Base-by-base conservation (phyloP, 129 eudicot species). In the Lonicera japonica region DNA sequence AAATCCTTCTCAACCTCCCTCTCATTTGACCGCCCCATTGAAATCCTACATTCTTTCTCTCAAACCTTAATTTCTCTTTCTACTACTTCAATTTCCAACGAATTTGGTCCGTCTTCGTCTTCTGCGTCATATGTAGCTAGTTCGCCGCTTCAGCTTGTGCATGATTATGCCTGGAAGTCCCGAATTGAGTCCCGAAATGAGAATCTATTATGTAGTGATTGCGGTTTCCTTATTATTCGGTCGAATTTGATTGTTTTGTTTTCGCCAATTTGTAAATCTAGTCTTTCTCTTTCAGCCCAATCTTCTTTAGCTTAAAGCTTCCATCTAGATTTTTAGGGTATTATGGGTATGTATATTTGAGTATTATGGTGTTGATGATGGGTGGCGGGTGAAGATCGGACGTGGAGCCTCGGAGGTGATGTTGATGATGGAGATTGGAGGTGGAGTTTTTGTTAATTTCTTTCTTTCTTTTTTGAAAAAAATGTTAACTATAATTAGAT, bases 221-320 rank as follows among this genome's bases (percentile, higher is more conserved):
- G 19, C 13, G 52, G 56, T 59, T 54, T 61, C 34, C 25, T 61
- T 1, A 23, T 9, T 61, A 34, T 84, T 45, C 75, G 63, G 5
- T 78, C 88, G 0, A 92, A 82, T 92, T 65, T 92, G 85, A 74
- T 92, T 74, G 64, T 92, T 39, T 52, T 92, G 70, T 53, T 92
- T 76, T 87, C 98, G 15, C 86, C 95, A 7, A 58, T 80, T 64
- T 61, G 81, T 73, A 57, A 59, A 46, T 76, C 87, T n/a, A n/a
- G n/a, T n/a, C n/a, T n/a, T n/a, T n/a, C n/a, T n/a, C n/a, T n/a
- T n/a, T n/a, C n/a, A n/a, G n/a, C n/a, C n/a, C n/a, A n/a, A n/a
- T n/a, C n/a, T n/a, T n/a, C n/a, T n/a, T n/a, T n/a, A n/a, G n/a
- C n/a, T n/a, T n/a, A n/a, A n/a, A n/a, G n/a, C n/a, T n/a, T n/a